A percentile compares a stretch with the other conserved stretches of the same genome.
These are phyloP conservation scores for Leccinum pachyderme DNA, from an alignment of 1,284 basidiomycete genomes.

Conservation along the genomic window DNA sequence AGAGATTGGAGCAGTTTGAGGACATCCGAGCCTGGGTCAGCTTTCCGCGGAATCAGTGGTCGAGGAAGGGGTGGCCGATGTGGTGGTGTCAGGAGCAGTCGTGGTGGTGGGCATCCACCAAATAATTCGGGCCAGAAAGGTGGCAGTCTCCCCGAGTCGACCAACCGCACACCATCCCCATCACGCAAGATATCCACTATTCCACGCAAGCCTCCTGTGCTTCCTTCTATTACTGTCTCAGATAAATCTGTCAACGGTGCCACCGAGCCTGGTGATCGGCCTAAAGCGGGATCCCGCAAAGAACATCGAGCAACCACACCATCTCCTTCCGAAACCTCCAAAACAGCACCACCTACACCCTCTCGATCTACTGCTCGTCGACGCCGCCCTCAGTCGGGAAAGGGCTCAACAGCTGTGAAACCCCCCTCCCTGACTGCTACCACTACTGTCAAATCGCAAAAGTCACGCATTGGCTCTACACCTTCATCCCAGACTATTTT, in stretches of 20 bases:
- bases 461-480: slow-evolving; percentile 17
- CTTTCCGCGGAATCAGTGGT: slow-evolving; percentile 41
- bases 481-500: slow-evolving; percentile 35
- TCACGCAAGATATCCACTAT: slow-evolving; percentile 20
- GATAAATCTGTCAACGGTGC: slow-evolving; percentile 16
- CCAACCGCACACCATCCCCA: slow-evolving; percentile 23
- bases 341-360: slow-evolving; percentile 32
- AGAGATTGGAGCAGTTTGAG: slow-evolving; percentile 43
- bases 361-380: slow-evolving; percentile 41
- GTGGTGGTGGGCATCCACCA: slow-evolving; percentile 30
- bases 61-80: slow-evolving; percentile 32
- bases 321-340: slow-evolving; percentile 31
- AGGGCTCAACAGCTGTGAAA: slow-evolving; percentile 16
- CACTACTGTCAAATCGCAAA: slow-evolving; percentile 23
- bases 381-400: slow-evolving; percentile 36
- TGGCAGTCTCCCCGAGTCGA: slow-evolving; percentile 18
- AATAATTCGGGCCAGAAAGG: slow-evolving; percentile 30
- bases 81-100: slow-evolving; percentile 30
- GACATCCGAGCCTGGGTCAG: slow-evolving; percentile 46
- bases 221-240: slow-evolving; percentile 2
- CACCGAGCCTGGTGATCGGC: slow-evolving; percentile 29
- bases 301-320: slow-evolving; percentile 34
- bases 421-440: slow-evolving; percentile 5
- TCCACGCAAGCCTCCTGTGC: slow-evolving; percentile 20
- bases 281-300: slow-evolving; percentile 38